phyloP scores from a whole-genome alignment of 371 early-diverging fungal genomes.

The Mucor velutinosus region DNA sequence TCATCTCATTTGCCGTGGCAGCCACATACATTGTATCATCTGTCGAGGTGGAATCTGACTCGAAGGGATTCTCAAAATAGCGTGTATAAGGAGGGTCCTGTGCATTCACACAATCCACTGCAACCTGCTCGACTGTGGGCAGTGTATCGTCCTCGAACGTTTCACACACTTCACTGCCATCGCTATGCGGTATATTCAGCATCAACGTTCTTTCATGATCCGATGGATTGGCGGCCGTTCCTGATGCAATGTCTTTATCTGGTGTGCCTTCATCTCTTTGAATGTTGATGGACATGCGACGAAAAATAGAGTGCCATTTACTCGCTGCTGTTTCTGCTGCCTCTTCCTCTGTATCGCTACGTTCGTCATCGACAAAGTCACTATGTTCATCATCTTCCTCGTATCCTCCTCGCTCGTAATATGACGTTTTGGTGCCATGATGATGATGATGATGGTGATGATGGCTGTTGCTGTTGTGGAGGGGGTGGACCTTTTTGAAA shows the following conservation, averaged over 20 bases:
- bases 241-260: slow-evolving; percentile 14
- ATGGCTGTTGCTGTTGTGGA: background rate
- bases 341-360: background rate
- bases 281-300: slow-evolving; percentile 39
- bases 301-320: slow-evolving; percentile 36
- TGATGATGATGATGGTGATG: background rate
- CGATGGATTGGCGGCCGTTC: slow-evolving; percentile 8
- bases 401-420: slow-evolving; percentile 5
- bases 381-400: slow-evolving; percentile 6
- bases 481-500: background rate
- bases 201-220: slow-evolving; percentile 24
- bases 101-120: slow-evolving; percentile 10
- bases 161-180: slow-evolving; percentile 5
- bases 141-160: slow-evolving; percentile 30
- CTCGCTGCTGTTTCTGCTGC: background rate
- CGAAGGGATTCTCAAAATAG: slow-evolving; percentile 50
- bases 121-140: slow-evolving; percentile 43
- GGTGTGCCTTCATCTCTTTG: slow-evolving; percentile 25
- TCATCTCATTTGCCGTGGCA: background rate
- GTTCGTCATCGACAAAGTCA: background rate
- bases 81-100: slow-evolving; percentile 21
- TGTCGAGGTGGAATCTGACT: slow-evolving; percentile 23
- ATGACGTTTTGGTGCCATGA: background rate
- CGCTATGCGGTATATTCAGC: slow-evolving; percentile 20
- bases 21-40: slow-evolving; percentile 4